Evolutionary conservation across 768 basidiomycete species (phyloP).

Genomic region (Kwoniella sp.): DNA sequence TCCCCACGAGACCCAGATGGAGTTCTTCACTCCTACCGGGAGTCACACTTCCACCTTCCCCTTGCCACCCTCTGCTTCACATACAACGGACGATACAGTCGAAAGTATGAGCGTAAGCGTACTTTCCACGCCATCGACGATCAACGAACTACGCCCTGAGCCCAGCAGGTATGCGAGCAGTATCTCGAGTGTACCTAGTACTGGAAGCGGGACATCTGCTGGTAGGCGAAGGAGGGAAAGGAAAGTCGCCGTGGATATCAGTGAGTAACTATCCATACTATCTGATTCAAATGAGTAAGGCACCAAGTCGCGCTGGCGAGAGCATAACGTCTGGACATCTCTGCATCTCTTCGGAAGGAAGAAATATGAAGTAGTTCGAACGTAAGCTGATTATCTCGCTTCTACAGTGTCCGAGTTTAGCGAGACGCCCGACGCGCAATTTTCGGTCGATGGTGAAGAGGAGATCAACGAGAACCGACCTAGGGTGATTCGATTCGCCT

Average conservation of each 20-base stretch:
- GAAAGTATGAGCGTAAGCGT: conserved; percentile 3
- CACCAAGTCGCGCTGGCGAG: too few species aligned
- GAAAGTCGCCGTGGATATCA: conserved; percentile 32
- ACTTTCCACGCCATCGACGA: conserved; percentile 10
- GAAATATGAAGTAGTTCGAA: too few species aligned
- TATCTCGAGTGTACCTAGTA: conserved; percentile 14
- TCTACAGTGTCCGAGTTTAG: conserved; percentile 25
- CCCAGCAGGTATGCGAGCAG: conserved; percentile 11
- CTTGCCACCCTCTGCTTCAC: neutral
- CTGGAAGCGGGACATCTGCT: conserved; percentile 8
- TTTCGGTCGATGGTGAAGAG: conserved; percentile 22
- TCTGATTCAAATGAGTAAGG: too few species aligned
- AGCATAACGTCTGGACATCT: too few species aligned
- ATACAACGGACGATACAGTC: conserved; percentile 2
- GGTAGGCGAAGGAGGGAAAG: conserved; percentile 17
- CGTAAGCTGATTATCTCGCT: neutral
- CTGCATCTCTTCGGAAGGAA: too few species aligned
- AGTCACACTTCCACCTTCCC: conserved; percentile 1
- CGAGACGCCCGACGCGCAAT: conserved; percentile 19
- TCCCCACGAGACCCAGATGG: neutral
- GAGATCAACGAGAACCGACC: conserved; percentile 29
- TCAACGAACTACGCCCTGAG: conserved; percentile 1
- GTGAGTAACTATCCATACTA: conserved; percentile 20
- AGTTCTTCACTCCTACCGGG: conserved; percentile 1
- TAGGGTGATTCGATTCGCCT: conserved; percentile 32